Percentiles rank a stretch among this genome's conserved stretches.
These are phyloP conservation scores for Tetraselmis chui DNA, from an alignment of 139 green algal genomes.

Conservation along the genomic window DNA sequence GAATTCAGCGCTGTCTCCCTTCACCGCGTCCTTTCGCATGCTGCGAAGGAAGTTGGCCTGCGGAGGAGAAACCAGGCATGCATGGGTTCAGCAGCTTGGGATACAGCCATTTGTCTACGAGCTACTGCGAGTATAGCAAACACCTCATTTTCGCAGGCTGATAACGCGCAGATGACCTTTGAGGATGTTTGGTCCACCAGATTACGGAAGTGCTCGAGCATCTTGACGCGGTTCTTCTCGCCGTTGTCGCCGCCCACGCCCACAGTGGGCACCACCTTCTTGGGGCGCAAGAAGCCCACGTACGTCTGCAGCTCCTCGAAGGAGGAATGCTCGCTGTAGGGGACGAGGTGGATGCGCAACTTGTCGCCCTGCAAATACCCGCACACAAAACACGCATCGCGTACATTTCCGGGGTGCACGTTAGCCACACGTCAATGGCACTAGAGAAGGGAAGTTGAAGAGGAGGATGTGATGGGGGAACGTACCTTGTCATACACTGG, in stretches of 20 bases:
- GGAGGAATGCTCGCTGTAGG: slow-evolving; percentile 84
- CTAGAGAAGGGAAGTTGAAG: too few species aligned
- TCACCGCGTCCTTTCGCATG: not conserved
- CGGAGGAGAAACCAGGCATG: not conserved
- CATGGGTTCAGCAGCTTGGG: too few species aligned
- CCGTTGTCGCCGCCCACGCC: slow-evolving; percentile 36
- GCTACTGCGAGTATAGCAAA: too few species aligned
- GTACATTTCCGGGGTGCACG: too few species aligned
- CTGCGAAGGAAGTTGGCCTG: not conserved
- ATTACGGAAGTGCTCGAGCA: slow-evolving; percentile 53
- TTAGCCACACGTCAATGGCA: too few species aligned
- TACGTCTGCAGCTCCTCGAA: slow-evolving; percentile 75
- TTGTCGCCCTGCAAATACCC: too few species aligned
- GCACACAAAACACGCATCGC: too few species aligned
- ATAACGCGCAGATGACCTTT: slow-evolving; percentile 56
- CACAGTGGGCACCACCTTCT: slow-evolving; percentile 78
- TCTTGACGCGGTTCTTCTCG: slow-evolving; percentile 27
- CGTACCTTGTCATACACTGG: not conserved
- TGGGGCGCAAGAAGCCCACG: slow-evolving; percentile 56
- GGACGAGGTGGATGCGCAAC: slow-evolving; percentile 61
- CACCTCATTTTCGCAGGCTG: too few species aligned
- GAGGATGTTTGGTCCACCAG: slow-evolving; percentile 57
- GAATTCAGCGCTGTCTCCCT: not conserved
- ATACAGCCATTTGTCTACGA: too few species aligned
- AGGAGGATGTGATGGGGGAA: too few species aligned